phyloP scores from a whole-genome alignment of 2,329 filamentous ascomycete genomes.

The Torrubiellomyces zombiae region DNA sequence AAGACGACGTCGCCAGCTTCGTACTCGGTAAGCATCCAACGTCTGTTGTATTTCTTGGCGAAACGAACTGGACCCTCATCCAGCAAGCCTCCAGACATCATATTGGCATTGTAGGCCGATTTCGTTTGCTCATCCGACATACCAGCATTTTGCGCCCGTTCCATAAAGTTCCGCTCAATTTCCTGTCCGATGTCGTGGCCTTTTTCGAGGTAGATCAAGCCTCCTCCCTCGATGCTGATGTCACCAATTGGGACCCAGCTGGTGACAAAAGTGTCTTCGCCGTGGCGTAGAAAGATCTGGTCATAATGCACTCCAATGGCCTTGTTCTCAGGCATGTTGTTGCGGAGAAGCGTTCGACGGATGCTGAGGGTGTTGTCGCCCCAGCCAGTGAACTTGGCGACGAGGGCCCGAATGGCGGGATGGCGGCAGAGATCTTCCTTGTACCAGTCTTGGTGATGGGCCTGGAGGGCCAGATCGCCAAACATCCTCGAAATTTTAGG shows the following conservation, averaged over 20 bases:
- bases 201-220: slow-evolving; percentile 41
- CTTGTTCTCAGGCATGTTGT: slow-evolving; percentile 38
- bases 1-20: slow-evolving; percentile 24
- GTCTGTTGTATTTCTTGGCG: slow-evolving; percentile 10
- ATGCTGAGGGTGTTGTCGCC: slow-evolving; percentile 24
- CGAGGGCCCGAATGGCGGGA: slow-evolving; percentile 28
- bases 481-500: no score
- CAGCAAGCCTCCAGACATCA: slow-evolving; percentile 38
- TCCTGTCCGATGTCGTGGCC: slow-evolving; percentile 24
- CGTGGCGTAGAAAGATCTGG: slow-evolving; percentile 38
- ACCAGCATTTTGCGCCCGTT: slow-evolving; percentile 28
- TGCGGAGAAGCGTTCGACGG: slow-evolving; percentile 32
- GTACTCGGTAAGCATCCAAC: slow-evolving; percentile 20
- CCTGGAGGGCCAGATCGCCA: slow-evolving; percentile 27
- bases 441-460: slow-evolving; percentile 35
- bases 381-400: slow-evolving; percentile 37
- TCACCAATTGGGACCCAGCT: slow-evolving; percentile 42
- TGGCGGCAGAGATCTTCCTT: slow-evolving; percentile 31
- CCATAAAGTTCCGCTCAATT: slow-evolving; percentile 31
- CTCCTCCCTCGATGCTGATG: slow-evolving; percentile 35
- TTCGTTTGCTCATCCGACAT: slow-evolving; percentile 33
- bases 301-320: slow-evolving; percentile 45
- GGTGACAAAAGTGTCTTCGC: slow-evolving; percentile 35
- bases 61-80: slow-evolving; percentile 28
- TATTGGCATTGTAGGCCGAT: slow-evolving; percentile 39